Base-by-base conservation (phyloP, 495 filamentous ascomycete species). In the Hypoxylon lenormandii region DNA sequence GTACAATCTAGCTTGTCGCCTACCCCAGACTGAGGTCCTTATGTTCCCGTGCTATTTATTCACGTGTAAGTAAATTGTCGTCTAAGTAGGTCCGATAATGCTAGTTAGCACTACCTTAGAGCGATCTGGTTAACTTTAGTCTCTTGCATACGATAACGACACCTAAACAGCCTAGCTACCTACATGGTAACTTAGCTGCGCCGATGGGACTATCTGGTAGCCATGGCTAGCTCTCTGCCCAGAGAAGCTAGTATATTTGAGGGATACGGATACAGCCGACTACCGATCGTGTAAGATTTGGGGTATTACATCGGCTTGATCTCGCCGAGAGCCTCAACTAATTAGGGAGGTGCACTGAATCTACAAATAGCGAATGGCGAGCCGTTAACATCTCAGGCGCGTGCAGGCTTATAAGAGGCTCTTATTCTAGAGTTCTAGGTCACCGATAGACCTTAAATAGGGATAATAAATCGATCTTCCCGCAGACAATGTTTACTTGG, bases 171-270 rank as follows among this genome's bases (percentile, higher is more conserved):
- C 12, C 55, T 40, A 65, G 3, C 30, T 45, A 53, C 23, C n/a
- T n/a, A n/a, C n/a, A n/a, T n/a, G 5, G 23, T 26, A 26, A 26
- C 62, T 52, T 26, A 58, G 26, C 26, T 52, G 15, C 62, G 46
- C 52, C 52, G 53, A 51, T 28, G 10, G 10, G 55, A 5, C 52
- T 52, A 57, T 33, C 36, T 57, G 61, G 47, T 52, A 42, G 33
- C 23, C 21, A 55, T 19, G 46, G 13, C 22, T 16, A 37, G 42
- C 15, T 37, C 37, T 23, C 33, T 33, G 16, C 2, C 51, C 37
- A 8, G 36, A 11, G 6, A 37, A 47, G 26, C 45, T 46, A 52
- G 12, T 45, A 28, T 43, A 1, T 28, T 57, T 16, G 43, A 38
- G 30, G 15, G 28, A 13, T 37, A 28, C n/a, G 46, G 28, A 13